Evolutionary conservation across 805 yeast genomes (phyloP), one percentile per base, ranked within the genome.

Genomic region (Cyberlindnera euphorbiae): DNA sequence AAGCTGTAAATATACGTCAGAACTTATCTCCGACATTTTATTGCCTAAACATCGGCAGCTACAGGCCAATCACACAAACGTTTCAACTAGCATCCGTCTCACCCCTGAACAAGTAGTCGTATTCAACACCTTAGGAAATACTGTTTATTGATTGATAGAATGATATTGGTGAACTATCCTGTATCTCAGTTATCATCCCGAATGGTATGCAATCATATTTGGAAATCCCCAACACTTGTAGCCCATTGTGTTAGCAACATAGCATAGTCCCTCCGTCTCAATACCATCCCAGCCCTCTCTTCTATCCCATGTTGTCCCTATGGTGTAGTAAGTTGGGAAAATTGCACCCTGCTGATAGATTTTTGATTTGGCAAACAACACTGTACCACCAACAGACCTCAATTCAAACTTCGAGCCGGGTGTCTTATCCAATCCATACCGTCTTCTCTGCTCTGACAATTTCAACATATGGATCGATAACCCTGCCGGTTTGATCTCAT

Each of bases 181-280:
- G 11, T 21, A 21, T 8, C 8, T 8, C 23, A 21, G 23, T 11
- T 21, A 21, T 11, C 8, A 24, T 12, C 13, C 21, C 32, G 23
- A 12, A 29, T 30, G 19, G 44, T 32, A 32, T 47, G 41, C 50
- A 13, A 32, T 33, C 26, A 66, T 30, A 42, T 70, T 67, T 5
- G 77, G 77, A 63, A 67, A 62, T 1, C 68, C 77, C 66, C 67
- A 68, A 46, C 77, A 73, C 19, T 52, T 44, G 46, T 66, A 72
- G 2, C 75, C 75, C 28, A 69, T 52, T 0, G 57, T 39, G 38
- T 59, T 63, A 1, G 77, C 77, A 22, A 61, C 50, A 41, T 70
- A 73, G 41, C 78, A 73, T 10, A 73, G 30, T 1, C 78, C 77
- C 52, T 73, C 78, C 4, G 75, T 70, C 45, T 72, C 77, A 21